Conservation (phyloP, 2,329 filamentous ascomycete species). For the Botrytis byssoidea region DNA sequence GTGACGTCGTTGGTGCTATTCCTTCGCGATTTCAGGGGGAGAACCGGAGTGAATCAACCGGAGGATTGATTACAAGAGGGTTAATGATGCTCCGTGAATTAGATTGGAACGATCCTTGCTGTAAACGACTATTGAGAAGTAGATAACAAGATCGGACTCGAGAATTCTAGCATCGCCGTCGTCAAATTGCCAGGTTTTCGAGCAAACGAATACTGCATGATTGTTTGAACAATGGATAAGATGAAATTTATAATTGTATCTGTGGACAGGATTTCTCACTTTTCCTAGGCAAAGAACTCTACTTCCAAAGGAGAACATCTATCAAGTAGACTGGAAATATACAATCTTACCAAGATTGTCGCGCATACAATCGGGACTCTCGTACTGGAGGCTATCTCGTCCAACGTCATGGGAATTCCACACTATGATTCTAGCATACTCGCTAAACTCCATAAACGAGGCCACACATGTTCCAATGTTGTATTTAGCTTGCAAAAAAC, state of each 20-base stretch:
- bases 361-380: neutral
- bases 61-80: neutral
- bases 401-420: neutral
- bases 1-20: neutral
- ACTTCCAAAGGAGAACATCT: fast-evolving
- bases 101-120: neutral
- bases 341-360: neutral
- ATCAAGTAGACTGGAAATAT: neutral
- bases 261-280: fast-evolving
- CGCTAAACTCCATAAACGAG: neutral
- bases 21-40: neutral
- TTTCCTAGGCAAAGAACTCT: neutral
- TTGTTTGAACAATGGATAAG: neutral
- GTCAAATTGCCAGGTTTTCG: neutral
- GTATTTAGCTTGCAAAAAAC: neutral
- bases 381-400: neutral
- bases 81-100: too few relatives aligned
- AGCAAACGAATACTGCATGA: neutral
- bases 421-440: neutral
- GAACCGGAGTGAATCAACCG: neutral
- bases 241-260: neutral
- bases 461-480: neutral
- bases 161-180: too few relatives aligned
- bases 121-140: neutral
- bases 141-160: neutral